Percentiles rank a stretch among this genome's conserved stretches.
Evolutionary conservation across 352 stramenopile genomes (phyloP).

Genomic region (Peronospora belbahrii): DNA sequence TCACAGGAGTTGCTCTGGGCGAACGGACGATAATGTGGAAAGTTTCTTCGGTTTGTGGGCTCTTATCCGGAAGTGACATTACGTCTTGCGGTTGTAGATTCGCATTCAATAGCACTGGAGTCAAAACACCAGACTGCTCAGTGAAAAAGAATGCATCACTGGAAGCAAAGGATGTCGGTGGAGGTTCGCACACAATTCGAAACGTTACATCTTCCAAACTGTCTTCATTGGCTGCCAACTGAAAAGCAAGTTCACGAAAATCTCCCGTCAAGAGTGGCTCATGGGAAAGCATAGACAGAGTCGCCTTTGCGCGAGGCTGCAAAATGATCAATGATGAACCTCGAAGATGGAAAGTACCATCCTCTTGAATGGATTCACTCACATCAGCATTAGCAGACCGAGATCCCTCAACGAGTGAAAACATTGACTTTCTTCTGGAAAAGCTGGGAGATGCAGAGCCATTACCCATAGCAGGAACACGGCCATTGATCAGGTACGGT

Average conservation of each 20-base stretch:
- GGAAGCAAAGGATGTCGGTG: slow-evolving; percentile 30
- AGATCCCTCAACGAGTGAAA: slow-evolving; percentile 34
- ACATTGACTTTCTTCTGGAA: slow-evolving; percentile 70
- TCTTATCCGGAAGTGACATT: slow-evolving; percentile 32
- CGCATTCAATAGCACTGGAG: slow-evolving; percentile 38
- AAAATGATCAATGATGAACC: slow-evolving; percentile 55
- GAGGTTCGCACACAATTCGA: slow-evolving; percentile 43
- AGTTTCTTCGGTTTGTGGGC: slow-evolving; percentile 30
- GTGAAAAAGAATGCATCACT: slow-evolving; percentile 57
- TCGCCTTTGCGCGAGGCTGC: slow-evolving; percentile 60
- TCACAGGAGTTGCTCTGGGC: slow-evolving; percentile 29
- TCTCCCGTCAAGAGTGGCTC: slow-evolving; percentile 54
- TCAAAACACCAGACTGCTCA: slow-evolving; percentile 30
- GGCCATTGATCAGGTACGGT: slow-evolving; percentile 46
- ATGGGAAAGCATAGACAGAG: slow-evolving; percentile 44
- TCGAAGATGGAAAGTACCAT: slow-evolving; percentile 31
- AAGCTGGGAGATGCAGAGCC: slow-evolving; percentile 79
- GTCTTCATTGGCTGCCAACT: slow-evolving; percentile 57
- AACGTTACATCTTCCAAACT: slow-evolving; percentile 51
- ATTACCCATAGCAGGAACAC: slow-evolving; percentile 78
- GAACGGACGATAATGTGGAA: slow-evolving; percentile 60
- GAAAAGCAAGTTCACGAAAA: slow-evolving; percentile 55
- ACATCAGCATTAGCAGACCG: slow-evolving; percentile 23
- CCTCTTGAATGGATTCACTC: slow-evolving; percentile 36
- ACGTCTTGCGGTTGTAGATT: slow-evolving; percentile 47